Evolutionary conservation across 768 basidiomycete species (phyloP).

Genomic region (Tremella yokohamensis): DNA sequence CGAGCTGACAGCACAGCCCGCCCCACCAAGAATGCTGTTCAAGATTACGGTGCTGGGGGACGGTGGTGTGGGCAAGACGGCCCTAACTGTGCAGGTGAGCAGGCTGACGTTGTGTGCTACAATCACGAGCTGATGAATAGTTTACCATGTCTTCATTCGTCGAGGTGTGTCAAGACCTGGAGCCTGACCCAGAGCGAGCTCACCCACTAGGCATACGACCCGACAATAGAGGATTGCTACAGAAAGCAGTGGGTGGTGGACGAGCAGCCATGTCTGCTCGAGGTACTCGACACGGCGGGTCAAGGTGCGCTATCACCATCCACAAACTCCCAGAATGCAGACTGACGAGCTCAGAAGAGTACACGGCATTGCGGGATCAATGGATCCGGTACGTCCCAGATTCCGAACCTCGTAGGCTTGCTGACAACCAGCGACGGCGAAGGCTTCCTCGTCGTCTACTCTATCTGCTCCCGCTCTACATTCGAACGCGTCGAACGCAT

Average conservation of each 20-base stretch:
- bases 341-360: conserved; percentile 68
- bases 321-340: background rate
- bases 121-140: conserved; percentile 53
- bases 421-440: conserved; percentile 71
- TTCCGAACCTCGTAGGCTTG: background rate
- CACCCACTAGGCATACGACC: conserved; percentile 79
- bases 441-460: conserved; percentile 96
- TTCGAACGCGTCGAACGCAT: conserved; percentile 87
- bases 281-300: conserved; percentile 95
- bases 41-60: conserved; percentile 93
- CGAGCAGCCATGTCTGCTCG: conserved; percentile 90
- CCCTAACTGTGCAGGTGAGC: conserved; percentile 86
- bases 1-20: too few species aligned
- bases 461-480: conserved; percentile 86
- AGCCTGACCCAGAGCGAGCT: background rate
- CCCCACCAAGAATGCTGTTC: conserved; percentile 38
- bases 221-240: conserved; percentile 97
- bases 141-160: conserved; percentile 96
- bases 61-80: conserved; percentile 96
- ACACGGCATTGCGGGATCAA: conserved; percentile 91
- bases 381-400: conserved; percentile 74
- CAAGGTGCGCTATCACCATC: conserved; percentile 64
- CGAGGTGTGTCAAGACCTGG: conserved; percentile 53
- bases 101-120: background rate
- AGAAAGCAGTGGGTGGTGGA: conserved; percentile 92